Base-by-base conservation (phyloP, 2,329 filamentous ascomycete species). In the Emmonsiellopsis sp. region DNA sequence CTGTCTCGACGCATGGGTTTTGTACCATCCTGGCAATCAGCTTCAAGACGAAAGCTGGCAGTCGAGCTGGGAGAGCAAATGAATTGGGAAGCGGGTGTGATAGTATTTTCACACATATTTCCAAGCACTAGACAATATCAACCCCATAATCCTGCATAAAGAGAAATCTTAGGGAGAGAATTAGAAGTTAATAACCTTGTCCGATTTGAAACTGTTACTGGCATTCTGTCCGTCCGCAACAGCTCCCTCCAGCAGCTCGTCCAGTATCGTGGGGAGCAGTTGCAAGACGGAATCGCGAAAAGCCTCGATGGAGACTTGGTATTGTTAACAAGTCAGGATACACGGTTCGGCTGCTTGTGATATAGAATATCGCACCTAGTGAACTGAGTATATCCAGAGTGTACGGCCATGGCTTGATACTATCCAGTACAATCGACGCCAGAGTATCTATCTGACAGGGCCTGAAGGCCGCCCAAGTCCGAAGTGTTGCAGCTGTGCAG, bases 391-490 rank as follows among this genome's bases (percentile, higher is more conserved):
- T 67, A 33, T 71, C 66, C 53, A 81, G 60, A 5, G 77, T 72
- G 55, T 77, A 76, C 3, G 74, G 69, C 65, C 77, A 80, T 45
- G 74, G 70, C 36, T 75, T 71, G 37, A 82, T 63, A 31, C 74
- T 75, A 55, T 78, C 73, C 33, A 77, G 62, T n/a, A 80, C 60
- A 36, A 67, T 65, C n/a, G 65, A 66, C 11, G 71, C 69, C 21
- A 83, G 64, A 21, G 66, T 63, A 9, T 67, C 64, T 45, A 80
- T 63, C 49, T 76, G 74, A 60, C 79, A 82, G 32, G 71, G 70
- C 54, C 78, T 74, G 14, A 65, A 69, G 36, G 70, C 62, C 2
- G 76, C 71, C 74, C 77, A 81, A 27, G 63, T 62, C 6, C 64
- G 63, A 11, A 82, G 66, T 5, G 67, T 65, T 11, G 60, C 54